These are phyloP conservation scores for Lichina pygmaea DNA, from an alignment of 495 filamentous ascomycete species.

Conservation along the genomic window DNA sequence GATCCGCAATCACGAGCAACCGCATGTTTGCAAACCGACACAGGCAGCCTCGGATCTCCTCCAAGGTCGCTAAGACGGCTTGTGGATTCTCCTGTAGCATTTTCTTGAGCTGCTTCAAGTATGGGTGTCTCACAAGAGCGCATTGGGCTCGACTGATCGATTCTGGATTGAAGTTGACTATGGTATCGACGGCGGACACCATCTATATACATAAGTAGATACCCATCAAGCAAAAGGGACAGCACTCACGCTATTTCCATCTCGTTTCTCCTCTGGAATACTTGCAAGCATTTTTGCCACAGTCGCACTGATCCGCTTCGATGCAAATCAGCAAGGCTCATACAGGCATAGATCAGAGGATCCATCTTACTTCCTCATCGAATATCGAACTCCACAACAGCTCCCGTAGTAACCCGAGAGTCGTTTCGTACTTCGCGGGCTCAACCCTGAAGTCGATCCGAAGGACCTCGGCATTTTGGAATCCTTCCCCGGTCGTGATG, in stretches of 20 bases:
- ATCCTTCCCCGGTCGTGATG: slow-evolving; percentile 34
- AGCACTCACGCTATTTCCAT: slow-evolving; percentile 36
- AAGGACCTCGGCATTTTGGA: slow-evolving; percentile 43
- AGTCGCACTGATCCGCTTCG: slow-evolving; percentile 46
- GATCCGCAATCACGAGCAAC: slow-evolving; percentile 54
- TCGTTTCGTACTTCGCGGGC: slow-evolving; percentile 56
- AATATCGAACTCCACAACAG: slow-evolving; percentile 73
- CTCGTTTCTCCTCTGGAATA: slow-evolving; percentile 78
- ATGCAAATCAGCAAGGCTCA: no score
- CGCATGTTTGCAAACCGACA: slow-evolving; percentile 65
- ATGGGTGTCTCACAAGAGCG: slow-evolving; percentile 68
- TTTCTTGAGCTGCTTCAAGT: slow-evolving; percentile 58
- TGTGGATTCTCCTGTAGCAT: slow-evolving; percentile 47
- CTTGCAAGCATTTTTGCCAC: slow-evolving; percentile 73
- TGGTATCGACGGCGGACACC: slow-evolving; percentile 46
- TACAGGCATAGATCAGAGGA: no score
- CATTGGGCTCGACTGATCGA: slow-evolving; percentile 52
- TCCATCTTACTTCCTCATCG: slow-evolving; percentile 23
- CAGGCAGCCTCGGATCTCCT: slow-evolving; percentile 43
- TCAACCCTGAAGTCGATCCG: slow-evolving; percentile 65
- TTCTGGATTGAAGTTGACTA: slow-evolving; percentile 45
- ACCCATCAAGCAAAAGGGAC: not conserved
- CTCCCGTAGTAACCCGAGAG: slow-evolving; percentile 65
- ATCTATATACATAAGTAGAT: slow-evolving; percentile 15
- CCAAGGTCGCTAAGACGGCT: slow-evolving; percentile 42